A percentile compares a stretch with the other conserved stretches of the same genome.
Evolutionary conservation across 2,329 filamentous ascomycete genomes (phyloP).

Genomic region (Calonectria naviculata): DNA sequence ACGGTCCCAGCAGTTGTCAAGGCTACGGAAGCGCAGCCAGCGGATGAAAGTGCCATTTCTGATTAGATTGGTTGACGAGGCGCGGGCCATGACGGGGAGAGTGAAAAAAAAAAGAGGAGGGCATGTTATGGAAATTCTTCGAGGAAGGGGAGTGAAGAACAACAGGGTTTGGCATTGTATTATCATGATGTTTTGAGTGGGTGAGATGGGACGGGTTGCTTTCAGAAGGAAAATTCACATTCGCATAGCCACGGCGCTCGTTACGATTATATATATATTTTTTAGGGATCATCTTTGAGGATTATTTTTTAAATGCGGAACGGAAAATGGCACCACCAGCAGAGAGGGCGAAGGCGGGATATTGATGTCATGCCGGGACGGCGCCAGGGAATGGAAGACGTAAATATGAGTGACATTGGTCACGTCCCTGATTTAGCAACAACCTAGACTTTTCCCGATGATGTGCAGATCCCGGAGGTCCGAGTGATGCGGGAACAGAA

Average conservation of each 20-base stretch:
- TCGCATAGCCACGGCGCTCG: constrained; percentile 41
- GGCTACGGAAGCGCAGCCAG: constrained; percentile 32
- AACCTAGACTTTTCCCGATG: neutral
- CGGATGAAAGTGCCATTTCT: constrained; percentile 55
- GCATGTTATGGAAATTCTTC: neutral
- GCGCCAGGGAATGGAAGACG: neutral
- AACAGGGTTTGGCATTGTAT: constrained; percentile 19
- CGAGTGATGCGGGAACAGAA: neutral
- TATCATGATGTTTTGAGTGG: constrained; percentile 25
- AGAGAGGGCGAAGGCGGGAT: neutral
- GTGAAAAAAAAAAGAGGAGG: neutral
- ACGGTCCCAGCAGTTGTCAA: constrained; percentile 43
- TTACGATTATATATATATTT: constrained; percentile 27
- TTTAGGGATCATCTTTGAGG: constrained; percentile 21
- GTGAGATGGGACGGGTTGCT: constrained; percentile 17
- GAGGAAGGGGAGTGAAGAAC: neutral
- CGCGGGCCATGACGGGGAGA: neutral
- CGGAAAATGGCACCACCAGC: neutral
- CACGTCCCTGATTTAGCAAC: constrained; percentile 5
- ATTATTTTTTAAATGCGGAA: constrained; percentile 33
- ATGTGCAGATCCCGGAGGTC: neutral
- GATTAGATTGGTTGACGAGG: constrained; percentile 44
- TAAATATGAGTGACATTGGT: too few species aligned
- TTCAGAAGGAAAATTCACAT: constrained; percentile 24
- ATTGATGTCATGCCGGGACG: neutral